Evolutionary conservation across 2,329 filamentous ascomycete species (phyloP), one percentile per base, ranked within the genome.

Genomic region (Aspergillus chevalieri): DNA sequence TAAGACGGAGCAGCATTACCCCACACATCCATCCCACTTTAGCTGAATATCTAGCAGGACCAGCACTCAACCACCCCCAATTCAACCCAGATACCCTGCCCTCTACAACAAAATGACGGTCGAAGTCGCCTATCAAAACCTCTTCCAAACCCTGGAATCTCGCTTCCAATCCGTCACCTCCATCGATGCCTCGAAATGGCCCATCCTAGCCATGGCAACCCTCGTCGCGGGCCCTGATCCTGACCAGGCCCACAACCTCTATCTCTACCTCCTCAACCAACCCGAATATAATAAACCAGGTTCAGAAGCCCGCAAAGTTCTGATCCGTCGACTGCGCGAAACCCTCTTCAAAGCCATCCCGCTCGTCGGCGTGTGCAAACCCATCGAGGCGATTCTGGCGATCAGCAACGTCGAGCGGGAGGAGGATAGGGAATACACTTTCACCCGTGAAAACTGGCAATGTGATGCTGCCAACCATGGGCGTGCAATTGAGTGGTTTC

Each of bases 301-400:
- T 60, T 48, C 62, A 0, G 45, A 53, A 8, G 51, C 65, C 43
- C 62, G 69, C 4, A 64, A 69, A 46, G 57, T 61, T 5, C 58
- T 71, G 6, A 53, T 70, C 44, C 65, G 65, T 2, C 68, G 69
- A 10, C 58, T 73, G 2, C 74, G 82, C 41, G 83, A 85, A 63
- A 75, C 74, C 0, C 68, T 85, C 10, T 64, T 86, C 50, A 84
- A 85, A 64, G 66, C 74, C n/a, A 71, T 81, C 9, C 69, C 72
- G 10, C 69, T 85, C 2, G 73, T 83, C 14, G 83, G 83, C 0
- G 79, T 85, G 0, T 82, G 79, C 63, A 84, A 83, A 58, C 80
- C 81, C 6, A 64, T 85, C 4, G 81, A 84, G 57, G 76, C 80
- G 1, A 77, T 84, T 41, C 69, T 83, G 6, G 70, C 75, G n/a